phyloP scores from a whole-genome alignment of 2,329 filamentous ascomycete genomes.

The Akanthomyces dipterigenus region DNA sequence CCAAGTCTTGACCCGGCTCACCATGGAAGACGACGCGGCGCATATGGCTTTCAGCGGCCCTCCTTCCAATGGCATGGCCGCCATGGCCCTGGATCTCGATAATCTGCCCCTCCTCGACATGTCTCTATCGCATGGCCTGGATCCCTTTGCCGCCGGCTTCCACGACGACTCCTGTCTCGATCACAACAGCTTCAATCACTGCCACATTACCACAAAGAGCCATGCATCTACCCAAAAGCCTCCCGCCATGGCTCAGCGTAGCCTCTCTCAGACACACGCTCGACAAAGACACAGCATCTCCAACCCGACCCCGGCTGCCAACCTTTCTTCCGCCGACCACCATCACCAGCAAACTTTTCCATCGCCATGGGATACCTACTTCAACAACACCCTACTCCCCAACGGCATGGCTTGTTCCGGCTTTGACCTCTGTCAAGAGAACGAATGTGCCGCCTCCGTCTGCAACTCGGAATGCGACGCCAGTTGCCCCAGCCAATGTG shows the following conservation, averaged over 20 bases:
- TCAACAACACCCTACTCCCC: background rate
- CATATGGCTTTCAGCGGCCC: conserved; percentile 18
- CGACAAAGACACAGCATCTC: conserved; percentile 14
- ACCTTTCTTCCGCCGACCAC: background rate
- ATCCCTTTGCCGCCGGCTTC: conserved; percentile 21
- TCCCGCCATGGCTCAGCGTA: conserved; percentile 12
- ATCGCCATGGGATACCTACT: conserved; percentile 11
- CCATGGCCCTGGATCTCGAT: conserved; percentile 22
- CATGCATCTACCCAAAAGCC: conserved; percentile 8
- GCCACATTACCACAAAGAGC: conserved; percentile 15
- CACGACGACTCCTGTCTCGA: conserved; percentile 29
- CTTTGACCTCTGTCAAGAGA: conserved; percentile 12
- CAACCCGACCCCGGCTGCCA: background rate
- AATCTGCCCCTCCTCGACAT: conserved; percentile 20
- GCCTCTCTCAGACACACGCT: conserved; percentile 10
- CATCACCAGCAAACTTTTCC: conserved; percentile 1
- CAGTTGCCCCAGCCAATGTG: conserved; percentile 30
- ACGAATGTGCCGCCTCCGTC: conserved; percentile 24
- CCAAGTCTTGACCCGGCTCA: conserved; percentile 12
- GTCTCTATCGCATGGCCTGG: conserved; percentile 20
- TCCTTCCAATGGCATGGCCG: conserved; percentile 22
- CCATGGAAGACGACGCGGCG: conserved; percentile 21
- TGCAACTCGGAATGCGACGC: conserved; percentile 30
- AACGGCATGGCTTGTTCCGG: conserved; percentile 6
- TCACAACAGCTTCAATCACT: conserved; percentile 14